Conservation (phyloP, 176 grass and related monocot species). For the Dactylis glomerata region DNA sequence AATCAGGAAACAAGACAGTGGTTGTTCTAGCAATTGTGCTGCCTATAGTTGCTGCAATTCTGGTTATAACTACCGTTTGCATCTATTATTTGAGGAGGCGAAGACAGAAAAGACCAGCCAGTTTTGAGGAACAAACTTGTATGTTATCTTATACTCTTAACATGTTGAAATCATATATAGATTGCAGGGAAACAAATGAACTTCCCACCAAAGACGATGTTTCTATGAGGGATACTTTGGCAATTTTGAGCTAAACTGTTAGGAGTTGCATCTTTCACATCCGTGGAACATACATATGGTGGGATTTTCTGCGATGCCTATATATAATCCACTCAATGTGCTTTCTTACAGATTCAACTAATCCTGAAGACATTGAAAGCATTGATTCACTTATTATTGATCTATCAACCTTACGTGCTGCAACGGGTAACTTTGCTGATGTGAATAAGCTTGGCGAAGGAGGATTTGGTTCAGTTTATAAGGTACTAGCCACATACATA, state of each 20-base stretch:
- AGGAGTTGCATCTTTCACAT: neutral
- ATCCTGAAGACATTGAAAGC: slow-evolving; percentile 23
- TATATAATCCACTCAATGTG: neutral
- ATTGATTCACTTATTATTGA: slow-evolving; percentile 53
- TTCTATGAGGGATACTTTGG: neutral
- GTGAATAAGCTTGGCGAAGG: slow-evolving; percentile 67
- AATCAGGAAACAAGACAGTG: slow-evolving; percentile 18
- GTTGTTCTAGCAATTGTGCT: slow-evolving; percentile 38
- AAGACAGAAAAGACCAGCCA: slow-evolving; percentile 15
- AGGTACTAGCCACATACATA: slow-evolving; percentile 32
- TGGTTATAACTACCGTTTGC: slow-evolving; percentile 18
- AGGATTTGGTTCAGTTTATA: slow-evolving; percentile 79
- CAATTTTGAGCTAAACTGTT: neutral
- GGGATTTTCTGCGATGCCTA: neutral
- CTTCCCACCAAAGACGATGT: neutral
- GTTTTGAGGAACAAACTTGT: slow-evolving; percentile 18
- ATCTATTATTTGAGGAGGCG: slow-evolving; percentile 30
- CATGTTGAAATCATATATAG: neutral
- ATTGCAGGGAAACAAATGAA: neutral
- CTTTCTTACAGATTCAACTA: slow-evolving; percentile 41
- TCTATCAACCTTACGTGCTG: slow-evolving; percentile 45
- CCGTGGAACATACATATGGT: neutral
- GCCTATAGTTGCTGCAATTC: slow-evolving; percentile 24
- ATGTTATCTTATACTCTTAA: slow-evolving; percentile 22
- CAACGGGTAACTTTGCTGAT: slow-evolving; percentile 60